Conservation (phyloP, 2,329 filamentous ascomycete genomes). For the Hymenoscyphus occultus region DNA sequence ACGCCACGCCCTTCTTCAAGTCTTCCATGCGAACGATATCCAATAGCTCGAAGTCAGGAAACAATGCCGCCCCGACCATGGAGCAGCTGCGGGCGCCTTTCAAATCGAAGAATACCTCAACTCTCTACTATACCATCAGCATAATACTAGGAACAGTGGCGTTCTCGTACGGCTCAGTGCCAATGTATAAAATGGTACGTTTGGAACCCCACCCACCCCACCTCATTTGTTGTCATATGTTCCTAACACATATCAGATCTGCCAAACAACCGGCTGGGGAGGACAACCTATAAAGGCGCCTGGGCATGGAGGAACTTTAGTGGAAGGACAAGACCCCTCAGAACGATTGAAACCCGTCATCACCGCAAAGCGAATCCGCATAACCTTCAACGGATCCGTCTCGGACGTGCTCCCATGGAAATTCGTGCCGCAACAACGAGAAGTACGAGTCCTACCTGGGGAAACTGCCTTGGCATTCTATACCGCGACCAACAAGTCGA, state of each 20-base stretch:
- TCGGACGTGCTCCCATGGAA: constrained; percentile 97
- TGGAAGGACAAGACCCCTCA: constrained; percentile 62
- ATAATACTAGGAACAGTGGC: constrained; percentile 77
- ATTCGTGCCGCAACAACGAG: constrained; percentile 92
- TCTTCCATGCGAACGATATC: constrained; percentile 30
- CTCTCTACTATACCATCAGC: constrained; percentile 71
- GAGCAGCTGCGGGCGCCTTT: constrained; percentile 63
- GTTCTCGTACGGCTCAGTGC: constrained; percentile 78
- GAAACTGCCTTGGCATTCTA: constrained; percentile 98
- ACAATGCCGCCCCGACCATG: constrained; percentile 52
- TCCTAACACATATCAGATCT: constrained; percentile 55
- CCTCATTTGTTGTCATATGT: neutral
- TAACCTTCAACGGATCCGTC: constrained; percentile 94
- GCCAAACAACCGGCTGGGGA: constrained; percentile 84
- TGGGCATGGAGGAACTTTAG: constrained; percentile 51
- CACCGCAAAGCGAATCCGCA: constrained; percentile 43
- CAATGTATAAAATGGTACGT: constrained; percentile 79
- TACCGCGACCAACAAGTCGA: constrained; percentile 87
- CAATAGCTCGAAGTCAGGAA: constrained; percentile 29
- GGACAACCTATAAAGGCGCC: constrained; percentile 86
- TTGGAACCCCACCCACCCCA: neutral
- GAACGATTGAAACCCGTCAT: constrained; percentile 62
- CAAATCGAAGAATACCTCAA: constrained; percentile 64
- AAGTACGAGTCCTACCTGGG: constrained; percentile 90
- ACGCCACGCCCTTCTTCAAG: constrained; percentile 27